Evolutionary conservation across 805 yeast genomes (phyloP).

Genomic region (Yamadazyma paraphyllophila): DNA sequence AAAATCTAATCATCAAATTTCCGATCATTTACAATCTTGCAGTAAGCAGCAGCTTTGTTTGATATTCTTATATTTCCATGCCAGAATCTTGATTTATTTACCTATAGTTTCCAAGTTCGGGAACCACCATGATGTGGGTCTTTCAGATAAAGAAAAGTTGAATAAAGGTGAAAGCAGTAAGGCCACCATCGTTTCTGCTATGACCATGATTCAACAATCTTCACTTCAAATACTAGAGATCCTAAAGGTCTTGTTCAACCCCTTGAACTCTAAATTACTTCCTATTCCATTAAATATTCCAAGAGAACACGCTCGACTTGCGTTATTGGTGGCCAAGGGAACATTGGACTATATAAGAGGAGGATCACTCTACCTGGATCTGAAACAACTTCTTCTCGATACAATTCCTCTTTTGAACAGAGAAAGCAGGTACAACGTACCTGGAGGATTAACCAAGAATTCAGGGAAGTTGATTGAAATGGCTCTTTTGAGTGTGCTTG

Average conservation of each 20-base stretch:
- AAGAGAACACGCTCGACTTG: conserved; percentile 60
- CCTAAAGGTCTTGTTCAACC: conserved; percentile 39
- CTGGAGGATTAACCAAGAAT: conserved; percentile 60
- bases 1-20: conserved; percentile 23
- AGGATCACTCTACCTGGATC: conserved; percentile 74
- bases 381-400: conserved; percentile 53
- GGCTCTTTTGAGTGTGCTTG: conserved; percentile 59
- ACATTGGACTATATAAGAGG: conserved; percentile 80
- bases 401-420: conserved; percentile 49
- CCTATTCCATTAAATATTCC: conserved; percentile 66
- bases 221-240: conserved; percentile 58
- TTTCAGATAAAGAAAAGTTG: conserved; percentile 36
- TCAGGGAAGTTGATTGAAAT: conserved; percentile 56
- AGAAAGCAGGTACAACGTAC: conserved; percentile 52
- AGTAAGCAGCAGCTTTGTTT: conserved; percentile 52
- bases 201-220: conserved; percentile 67
- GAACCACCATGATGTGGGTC: conserved; percentile 40
- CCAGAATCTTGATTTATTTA: conserved; percentile 40
- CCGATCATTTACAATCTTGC: conserved; percentile 24
- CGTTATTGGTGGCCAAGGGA: conserved; percentile 68
- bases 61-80: conserved; percentile 44
- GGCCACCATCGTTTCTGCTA: conserved; percentile 46
- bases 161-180: conserved; percentile 36
- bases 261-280: conserved; percentile 42
- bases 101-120: conserved; percentile 43